Evolutionary conservation across 176 grass and related monocot genomes (phyloP), one percentile per base, ranked within the genome.

Genomic region (Musa schizocarpa): DNA sequence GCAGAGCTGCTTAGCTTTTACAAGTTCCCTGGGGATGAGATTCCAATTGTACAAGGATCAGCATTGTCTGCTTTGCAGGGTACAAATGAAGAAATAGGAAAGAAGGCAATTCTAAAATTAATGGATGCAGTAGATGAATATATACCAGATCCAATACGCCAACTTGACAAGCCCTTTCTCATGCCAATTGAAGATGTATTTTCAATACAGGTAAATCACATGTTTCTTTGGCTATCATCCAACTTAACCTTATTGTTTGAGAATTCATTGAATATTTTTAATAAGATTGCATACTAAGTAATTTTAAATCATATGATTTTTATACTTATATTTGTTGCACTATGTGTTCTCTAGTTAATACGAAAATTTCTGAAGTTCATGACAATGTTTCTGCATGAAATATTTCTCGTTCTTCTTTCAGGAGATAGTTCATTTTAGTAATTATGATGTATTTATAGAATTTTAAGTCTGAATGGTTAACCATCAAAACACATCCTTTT

Each of bases 161-260:
- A 89, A 68, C 95, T 98, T 78, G 95, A 98, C 14, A 99, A 94
- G 73, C 78, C 87, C 54, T 99, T 99, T 82, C 82, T 99, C 62
- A 99, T 94, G 95, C 90, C 90, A 48, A 91, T 98, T 66, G 90
- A 99, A 87, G 90, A 93, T 77, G 84, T 91, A 75, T 99, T 99
- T 76, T 99, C 90, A 73, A 99, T 99, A 50, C 88, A 99, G 84
- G 90, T 99, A 65, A 83, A 76, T 82, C 63, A 2, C 2, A 62
- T 58, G 24, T 51, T 9, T 19, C 23, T 27, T 69, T 23, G 3
- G 19, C 50, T 50, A 69, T 12, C 55, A 57, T 57, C 11, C 13
- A 57, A 16, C 55, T 57, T 57, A 16, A 17, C 13, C 17, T 57
- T 16, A 0, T 57, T 57, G 13, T 57, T 57, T 16, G 13, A 57